Percentiles rank a stretch among this genome's conserved stretches.
phyloP scores from a whole-genome alignment of 495 filamentous ascomycete genomes.

The Penicillium cosmopolitanum region DNA sequence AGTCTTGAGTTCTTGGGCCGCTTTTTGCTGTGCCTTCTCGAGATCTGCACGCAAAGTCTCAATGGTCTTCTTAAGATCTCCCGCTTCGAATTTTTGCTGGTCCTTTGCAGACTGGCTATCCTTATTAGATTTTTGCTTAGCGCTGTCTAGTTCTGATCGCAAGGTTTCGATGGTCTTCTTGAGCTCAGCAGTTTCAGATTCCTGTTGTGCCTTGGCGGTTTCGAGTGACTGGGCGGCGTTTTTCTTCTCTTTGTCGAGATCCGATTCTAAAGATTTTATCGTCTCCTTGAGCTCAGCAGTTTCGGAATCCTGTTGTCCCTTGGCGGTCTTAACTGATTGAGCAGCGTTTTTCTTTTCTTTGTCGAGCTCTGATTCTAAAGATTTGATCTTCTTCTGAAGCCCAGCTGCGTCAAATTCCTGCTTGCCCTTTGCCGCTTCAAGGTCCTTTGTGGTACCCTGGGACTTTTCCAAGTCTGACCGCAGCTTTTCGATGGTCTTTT shows the following conservation, averaged over 20 bases:
- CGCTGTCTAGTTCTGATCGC: slow-evolving; percentile 50
- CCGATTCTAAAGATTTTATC: background rate
- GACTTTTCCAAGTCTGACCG: slow-evolving; percentile 63
- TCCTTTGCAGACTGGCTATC: slow-evolving; percentile 57
- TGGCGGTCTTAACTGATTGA: slow-evolving; percentile 10
- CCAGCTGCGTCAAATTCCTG: background rate
- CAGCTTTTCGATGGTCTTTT: slow-evolving; percentile 55
- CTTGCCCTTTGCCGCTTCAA: slow-evolving; percentile 56
- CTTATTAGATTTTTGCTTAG: slow-evolving; percentile 41
- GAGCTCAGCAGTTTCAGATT: slow-evolving; percentile 55
- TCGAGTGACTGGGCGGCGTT: background rate
- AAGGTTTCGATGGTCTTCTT: slow-evolving; percentile 23
- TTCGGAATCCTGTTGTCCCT: slow-evolving; percentile 32
- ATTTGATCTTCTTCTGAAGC: background rate
- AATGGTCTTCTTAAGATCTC: slow-evolving; percentile 59
- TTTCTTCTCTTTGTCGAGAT: background rate
- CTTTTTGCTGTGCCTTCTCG: slow-evolving; percentile 56
- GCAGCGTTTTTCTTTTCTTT: background rate
- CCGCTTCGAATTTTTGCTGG: slow-evolving; percentile 62
- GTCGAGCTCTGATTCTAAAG: background rate
- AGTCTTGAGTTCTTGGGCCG: slow-evolving; percentile 58
- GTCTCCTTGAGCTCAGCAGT: background rate
- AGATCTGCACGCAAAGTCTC: slow-evolving; percentile 61
- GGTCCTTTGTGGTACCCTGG: slow-evolving; percentile 53
- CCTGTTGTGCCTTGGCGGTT: background rate